Conservation (phyloP, 108 stramenopile genomes). For the Epithemia pelagica region DNA sequence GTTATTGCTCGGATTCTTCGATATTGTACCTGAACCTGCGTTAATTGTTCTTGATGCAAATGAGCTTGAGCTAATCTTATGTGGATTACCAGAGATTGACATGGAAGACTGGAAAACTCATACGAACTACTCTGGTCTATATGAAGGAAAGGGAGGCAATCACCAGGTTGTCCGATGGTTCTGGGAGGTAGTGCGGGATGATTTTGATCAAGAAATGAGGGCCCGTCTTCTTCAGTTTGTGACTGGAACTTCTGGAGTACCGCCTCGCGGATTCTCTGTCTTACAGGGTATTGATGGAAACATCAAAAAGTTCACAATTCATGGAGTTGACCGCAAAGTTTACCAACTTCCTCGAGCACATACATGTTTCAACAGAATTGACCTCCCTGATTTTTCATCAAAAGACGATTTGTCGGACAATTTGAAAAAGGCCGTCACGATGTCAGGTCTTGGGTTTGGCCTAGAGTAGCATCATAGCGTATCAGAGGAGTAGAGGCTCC, state of each 20-base stretch:
- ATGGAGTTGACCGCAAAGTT: slow-evolving; percentile 55
- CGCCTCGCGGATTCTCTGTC: slow-evolving; percentile 88
- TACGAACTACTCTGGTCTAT: slow-evolving; percentile 84
- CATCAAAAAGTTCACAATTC: slow-evolving; percentile 92
- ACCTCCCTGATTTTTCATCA: slow-evolving; percentile 71
- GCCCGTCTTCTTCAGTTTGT: slow-evolving; percentile 95
- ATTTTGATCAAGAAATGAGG: slow-evolving; percentile 88
- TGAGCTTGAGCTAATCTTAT: slow-evolving; percentile 96
- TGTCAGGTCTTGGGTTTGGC: slow-evolving; percentile 76
- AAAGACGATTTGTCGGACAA: slow-evolving; percentile 70
- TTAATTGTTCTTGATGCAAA: slow-evolving; percentile 93
- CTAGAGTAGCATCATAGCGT: slow-evolving; percentile 48
- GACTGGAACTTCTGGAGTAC: slow-evolving; percentile 92
- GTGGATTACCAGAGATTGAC: slow-evolving; percentile 92
- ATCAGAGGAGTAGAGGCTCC: too few species aligned
- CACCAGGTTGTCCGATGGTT: slow-evolving; percentile 86
- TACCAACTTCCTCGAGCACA: slow-evolving; percentile 88
- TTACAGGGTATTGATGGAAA: slow-evolving; percentile 93
- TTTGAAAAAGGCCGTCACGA: slow-evolving; percentile 67
- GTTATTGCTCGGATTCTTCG: slow-evolving; percentile 92
- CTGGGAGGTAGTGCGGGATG: slow-evolving; percentile 87
- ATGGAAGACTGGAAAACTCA: slow-evolving; percentile 87
- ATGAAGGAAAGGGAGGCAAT: slow-evolving; percentile 38
- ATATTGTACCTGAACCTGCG: slow-evolving; percentile 91
- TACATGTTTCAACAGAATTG: slow-evolving; percentile 96